Conservation (phyloP, 345 rosid species). For the Citrus sp. region DNA sequence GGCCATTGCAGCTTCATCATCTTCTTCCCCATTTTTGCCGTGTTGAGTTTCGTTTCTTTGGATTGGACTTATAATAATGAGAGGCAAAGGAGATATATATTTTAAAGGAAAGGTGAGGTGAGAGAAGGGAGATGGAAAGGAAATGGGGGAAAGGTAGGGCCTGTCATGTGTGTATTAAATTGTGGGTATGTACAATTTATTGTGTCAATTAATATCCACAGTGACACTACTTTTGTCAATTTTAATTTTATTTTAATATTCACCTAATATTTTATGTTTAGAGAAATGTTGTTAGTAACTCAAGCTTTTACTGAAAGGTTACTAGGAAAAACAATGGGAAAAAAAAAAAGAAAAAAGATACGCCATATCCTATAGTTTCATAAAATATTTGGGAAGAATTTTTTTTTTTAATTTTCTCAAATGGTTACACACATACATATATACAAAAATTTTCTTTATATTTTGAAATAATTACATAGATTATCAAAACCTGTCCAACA, state of each 20-base stretch:
- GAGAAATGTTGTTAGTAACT: neutral
- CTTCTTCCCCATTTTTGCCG: constrained; percentile 19
- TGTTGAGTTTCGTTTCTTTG: neutral
- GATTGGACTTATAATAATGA: constrained; percentile 18
- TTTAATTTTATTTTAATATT: neutral
- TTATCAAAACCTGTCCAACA: no score
- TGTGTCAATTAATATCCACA: constrained; percentile 8
- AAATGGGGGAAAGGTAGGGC: constrained; percentile 19
- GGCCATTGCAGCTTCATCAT: constrained; percentile 60
- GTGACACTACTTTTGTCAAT: neutral
- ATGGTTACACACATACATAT: no score
- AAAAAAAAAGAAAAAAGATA: no score
- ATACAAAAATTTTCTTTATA: no score
- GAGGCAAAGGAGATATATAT: constrained; percentile 23
- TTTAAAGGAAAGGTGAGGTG: constrained; percentile 24
- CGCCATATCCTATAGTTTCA: no score
- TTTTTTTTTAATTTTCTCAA: no score
- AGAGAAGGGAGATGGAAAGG: constrained; percentile 13
- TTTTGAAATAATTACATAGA: no score
- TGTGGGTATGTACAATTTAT: constrained; percentile 18
- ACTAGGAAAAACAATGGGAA: neutral
- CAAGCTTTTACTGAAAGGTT: neutral
- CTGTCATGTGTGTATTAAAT: constrained; percentile 35
- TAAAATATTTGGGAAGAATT: no score
- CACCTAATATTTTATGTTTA: neutral